Base-by-base conservation (phyloP, 805 yeast species). In the Candida hungchunana region DNA sequence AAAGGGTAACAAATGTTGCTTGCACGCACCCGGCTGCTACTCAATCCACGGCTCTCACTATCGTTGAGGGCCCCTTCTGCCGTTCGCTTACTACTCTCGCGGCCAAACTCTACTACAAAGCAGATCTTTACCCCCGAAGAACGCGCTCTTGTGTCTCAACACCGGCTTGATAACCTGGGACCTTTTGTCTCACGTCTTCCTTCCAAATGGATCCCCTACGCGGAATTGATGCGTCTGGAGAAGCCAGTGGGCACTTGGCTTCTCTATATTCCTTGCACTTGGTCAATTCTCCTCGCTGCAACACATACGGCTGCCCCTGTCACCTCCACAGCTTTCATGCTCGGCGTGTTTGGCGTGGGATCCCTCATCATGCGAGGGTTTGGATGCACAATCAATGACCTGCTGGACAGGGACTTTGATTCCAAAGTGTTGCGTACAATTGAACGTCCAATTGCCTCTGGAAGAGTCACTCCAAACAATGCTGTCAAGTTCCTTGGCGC, bases 211-310 rank as follows among this genome's bases (percentile, higher is more conserved):
- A 79, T 85, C 29, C 97, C 98, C 0, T 93, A 88, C 56, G 95
- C 96, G 28, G 95, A 87, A 53, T 65, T 93, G 37, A 80, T 88
- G 83, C 69, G 99, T 37, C 60, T 90, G 37, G 98, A 93, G 55
- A 86, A 86, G 50, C 98, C 99, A 0, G 94, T 84, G n/a, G 99
- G 98, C 0, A 84, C 97, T 0, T 77, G 86, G 71, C 65, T 90
- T 18, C 64, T 93, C 27, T 75, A 76, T 42, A 66, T 86, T 31
- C 98, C 98, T 0, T 81, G 95, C 34, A 74, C 86, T 29, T 93
- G 97, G 97, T 82, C 95, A 9, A 82, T 93, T 36, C 69, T 90
- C 0, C 82, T 89, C 79, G 97, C 96, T 1, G 90, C 94, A 0
- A 82, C 71, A 46, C 67, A 77, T 47, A 60, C 79, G 2, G 62